Conservation (phyloP, 371 early-diverging fungal species). For the Mortierella sp. region DNA sequence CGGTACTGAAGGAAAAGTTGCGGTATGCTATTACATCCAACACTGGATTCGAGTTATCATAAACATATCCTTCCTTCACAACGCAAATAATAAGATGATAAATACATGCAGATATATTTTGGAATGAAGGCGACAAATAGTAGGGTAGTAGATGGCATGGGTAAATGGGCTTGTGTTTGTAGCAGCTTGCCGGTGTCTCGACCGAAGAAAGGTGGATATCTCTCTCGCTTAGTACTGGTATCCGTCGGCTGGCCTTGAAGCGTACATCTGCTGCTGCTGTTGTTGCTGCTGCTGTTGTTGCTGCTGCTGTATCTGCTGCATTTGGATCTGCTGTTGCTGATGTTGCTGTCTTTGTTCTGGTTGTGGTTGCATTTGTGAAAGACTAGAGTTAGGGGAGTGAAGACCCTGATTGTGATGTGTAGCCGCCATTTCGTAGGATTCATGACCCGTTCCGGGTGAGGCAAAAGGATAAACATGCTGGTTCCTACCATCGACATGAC, state of each 20-base stretch:
- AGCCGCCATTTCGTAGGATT: constrained; percentile 33
- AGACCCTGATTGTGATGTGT: constrained; percentile 4
- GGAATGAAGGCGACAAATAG: not conserved
- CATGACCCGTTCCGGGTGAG: constrained; percentile 17
- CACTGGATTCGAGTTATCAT: constrained; percentile 66
- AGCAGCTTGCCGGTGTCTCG: too few species aligned
- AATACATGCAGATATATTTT: not conserved
- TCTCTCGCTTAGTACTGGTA: constrained; percentile 26
- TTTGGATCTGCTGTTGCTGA: constrained; percentile 13
- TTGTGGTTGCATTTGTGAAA: constrained; percentile 7
- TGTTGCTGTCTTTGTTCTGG: constrained; percentile 18
- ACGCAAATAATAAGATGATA: not conserved
- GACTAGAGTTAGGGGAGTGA: not conserved
- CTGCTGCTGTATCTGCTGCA: constrained; percentile 21
- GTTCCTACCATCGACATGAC: constrained; percentile 27
- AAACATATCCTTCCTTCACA: too few species aligned
- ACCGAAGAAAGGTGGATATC: not conserved
- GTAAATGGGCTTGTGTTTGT: not conserved
- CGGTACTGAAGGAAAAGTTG: constrained; percentile 65
- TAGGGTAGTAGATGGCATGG: not conserved
- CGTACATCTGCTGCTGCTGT: constrained; percentile 29
- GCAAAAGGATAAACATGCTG: constrained; percentile 4
- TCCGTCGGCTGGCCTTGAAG: constrained; percentile 27
- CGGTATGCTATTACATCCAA: constrained; percentile 68
- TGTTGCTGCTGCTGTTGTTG: constrained; percentile 22